Evolutionary conservation across 2,329 filamentous ascomycete species (phyloP).

Genomic region (Ilyonectria destructans): DNA sequence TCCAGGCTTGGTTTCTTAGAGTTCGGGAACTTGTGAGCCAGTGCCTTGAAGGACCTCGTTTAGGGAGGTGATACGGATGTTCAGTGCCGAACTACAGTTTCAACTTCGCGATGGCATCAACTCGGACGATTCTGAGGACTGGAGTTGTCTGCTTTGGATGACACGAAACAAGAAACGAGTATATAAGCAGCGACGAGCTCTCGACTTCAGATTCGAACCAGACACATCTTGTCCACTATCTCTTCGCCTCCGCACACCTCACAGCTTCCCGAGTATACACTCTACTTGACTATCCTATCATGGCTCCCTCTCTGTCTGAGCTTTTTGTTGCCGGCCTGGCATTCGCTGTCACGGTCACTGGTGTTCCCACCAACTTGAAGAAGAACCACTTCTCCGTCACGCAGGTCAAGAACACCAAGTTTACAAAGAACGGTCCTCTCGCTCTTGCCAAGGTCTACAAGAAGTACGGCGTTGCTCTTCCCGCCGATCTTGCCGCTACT

Average conservation of each 20-base stretch:
- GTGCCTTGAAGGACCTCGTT: not conserved
- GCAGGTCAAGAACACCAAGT: constrained; percentile 57
- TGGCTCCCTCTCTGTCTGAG: constrained; percentile 6
- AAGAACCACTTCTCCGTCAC: constrained; percentile 48
- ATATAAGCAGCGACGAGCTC: not conserved
- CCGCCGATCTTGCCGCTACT: constrained; percentile 47
- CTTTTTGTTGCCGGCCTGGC: constrained; percentile 23
- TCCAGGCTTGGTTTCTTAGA: not conserved
- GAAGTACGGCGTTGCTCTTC: constrained; percentile 56
- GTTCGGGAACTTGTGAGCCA: not conserved
- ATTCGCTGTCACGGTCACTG: constrained; percentile 10
- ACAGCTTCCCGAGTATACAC: not conserved
- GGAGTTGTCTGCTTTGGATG: not conserved
- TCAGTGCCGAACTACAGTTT: constrained; percentile 9
- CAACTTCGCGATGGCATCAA: not conserved
- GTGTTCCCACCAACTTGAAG: constrained; percentile 10
- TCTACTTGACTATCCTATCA: not conserved
- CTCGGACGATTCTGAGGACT: not conserved
- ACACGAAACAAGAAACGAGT: not conserved
- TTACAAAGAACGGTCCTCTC: constrained; percentile 53
- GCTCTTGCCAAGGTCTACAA: constrained; percentile 55
- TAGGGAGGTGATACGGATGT: constrained; percentile 20
- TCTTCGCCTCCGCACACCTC: not conserved
- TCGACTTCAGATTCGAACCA: not conserved
- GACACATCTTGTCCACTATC: not conserved